Conservation (phyloP, 2,329 filamentous ascomycete genomes). For the Mariannaea elegans region DNA sequence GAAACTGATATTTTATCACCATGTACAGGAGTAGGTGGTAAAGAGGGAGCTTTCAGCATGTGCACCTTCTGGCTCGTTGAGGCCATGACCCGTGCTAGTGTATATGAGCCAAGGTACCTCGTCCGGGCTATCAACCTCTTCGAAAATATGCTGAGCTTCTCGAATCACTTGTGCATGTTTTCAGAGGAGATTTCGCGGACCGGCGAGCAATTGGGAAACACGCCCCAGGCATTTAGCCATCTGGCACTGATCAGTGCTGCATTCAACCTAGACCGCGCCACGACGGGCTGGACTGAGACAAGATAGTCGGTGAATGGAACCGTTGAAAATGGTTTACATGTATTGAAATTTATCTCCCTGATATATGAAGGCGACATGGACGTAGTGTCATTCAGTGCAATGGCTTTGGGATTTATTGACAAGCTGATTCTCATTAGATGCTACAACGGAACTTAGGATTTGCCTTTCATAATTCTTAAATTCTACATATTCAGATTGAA, state of each 20-base stretch:
- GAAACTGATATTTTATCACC: conserved; percentile 11
- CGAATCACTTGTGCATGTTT: conserved; percentile 81
- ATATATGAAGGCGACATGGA: too few relatives aligned
- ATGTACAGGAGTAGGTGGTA: conserved; percentile 71
- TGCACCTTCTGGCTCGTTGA: conserved; percentile 87
- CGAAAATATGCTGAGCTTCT: conserved; percentile 80
- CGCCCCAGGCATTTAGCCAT: conserved; percentile 82
- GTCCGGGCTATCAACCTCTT: conserved; percentile 72
- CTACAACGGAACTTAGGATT: neutral
- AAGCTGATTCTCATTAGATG: too few relatives aligned
- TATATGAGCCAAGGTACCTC: conserved; percentile 72
- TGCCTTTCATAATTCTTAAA: neutral
- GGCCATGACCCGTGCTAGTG: conserved; percentile 74
- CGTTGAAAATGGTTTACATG: neutral
- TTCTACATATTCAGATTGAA: neutral
- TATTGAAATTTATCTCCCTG: neutral
- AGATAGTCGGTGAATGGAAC: conserved; percentile 16
- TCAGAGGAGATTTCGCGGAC: conserved; percentile 79
- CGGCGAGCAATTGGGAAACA: conserved; percentile 82
- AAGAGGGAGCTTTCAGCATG: conserved; percentile 82
- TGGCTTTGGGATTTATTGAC: neutral
- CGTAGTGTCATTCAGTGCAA: too few relatives aligned
- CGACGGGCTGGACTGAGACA: conserved; percentile 34
- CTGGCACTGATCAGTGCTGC: conserved; percentile 79
- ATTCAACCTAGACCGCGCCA: conserved; percentile 74